Percentiles rank a stretch among this genome's conserved stretches.
These are phyloP conservation scores for Lactarius psammicola DNA, from an alignment of 768 basidiomycete species.

Conservation along the genomic window DNA sequence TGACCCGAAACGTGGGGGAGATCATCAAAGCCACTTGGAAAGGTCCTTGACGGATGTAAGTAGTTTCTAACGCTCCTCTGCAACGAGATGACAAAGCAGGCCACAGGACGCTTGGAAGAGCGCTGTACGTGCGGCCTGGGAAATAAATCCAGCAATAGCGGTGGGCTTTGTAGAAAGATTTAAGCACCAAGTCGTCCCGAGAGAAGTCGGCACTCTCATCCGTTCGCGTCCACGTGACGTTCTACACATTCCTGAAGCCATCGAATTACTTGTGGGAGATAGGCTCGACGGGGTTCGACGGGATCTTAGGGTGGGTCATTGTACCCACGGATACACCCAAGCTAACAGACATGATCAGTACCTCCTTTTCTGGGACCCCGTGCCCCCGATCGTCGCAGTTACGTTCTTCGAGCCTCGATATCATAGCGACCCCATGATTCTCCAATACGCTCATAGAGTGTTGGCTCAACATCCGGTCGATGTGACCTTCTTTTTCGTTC, in stretches of 20 bases:
- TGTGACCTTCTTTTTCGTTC: conserved; percentile 97
- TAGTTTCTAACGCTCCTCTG: neutral
- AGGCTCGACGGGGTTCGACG: conserved; percentile 55
- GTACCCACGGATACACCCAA: conserved; percentile 5
- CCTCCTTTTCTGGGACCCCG: conserved; percentile 84
- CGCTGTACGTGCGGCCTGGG: conserved; percentile 77
- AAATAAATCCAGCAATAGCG: conserved; percentile 76
- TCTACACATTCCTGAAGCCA: conserved; percentile 75
- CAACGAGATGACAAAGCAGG: conserved; percentile 18
- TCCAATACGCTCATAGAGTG: conserved; percentile 96
- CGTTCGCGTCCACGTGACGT: conserved; percentile 68
- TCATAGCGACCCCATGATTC: conserved; percentile 74
- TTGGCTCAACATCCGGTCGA: conserved; percentile 93
- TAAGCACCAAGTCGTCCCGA: conserved; percentile 59
- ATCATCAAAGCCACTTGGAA: conserved; percentile 57
- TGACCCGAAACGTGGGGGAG: conserved; percentile 65
- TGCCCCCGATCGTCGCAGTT: conserved; percentile 78
- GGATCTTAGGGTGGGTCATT: conserved; percentile 66
- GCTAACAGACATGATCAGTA: conserved; percentile 49
- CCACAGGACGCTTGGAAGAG: conserved; percentile 60
- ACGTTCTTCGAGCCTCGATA: conserved; percentile 85
- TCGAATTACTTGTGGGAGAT: conserved; percentile 78
- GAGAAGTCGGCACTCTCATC: conserved; percentile 76
- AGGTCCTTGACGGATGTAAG: conserved; percentile 62
- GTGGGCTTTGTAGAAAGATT: conserved; percentile 87